Evolutionary conservation across 169 alveolate genomes (phyloP), one percentile per base, ranked within the genome.

Genomic region (Ophryocystis elektroscirrha): DNA sequence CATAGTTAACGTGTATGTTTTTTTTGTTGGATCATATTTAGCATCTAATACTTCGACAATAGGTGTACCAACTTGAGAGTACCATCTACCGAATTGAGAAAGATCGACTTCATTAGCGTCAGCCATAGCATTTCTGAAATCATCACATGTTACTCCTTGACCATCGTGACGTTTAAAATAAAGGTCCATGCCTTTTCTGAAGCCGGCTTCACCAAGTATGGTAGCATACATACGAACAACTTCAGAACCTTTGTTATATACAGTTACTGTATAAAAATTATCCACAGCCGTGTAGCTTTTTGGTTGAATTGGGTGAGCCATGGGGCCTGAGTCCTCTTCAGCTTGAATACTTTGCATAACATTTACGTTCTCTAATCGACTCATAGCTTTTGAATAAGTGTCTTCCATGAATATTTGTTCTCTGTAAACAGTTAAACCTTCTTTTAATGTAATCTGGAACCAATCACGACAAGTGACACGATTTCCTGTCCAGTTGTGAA

Each of bases 401-500:
- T 71, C 77, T 28, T 74, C 75, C 12, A 79, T 64, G 55, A 82
- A 83, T 16, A 69, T 62, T 51, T 76, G 73, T 51, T 84, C 94
- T 27, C 94, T 69, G 69, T 69, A 82, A 23, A 84, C 94, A 0
- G 94, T 84, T 41, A 84, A 57, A 0, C 94, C 94, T 53, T 84
- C 94, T 69, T 84, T 84, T 56, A 81, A 56, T 0, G 91, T 81
- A 35, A 83, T 67, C 59, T 83, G 91, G 71, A 83, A 83, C 93
- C 93, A 83, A 50, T 79, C 87, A 38, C 94, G 70, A 56, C 83
- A 66, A 0, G 94, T 84, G 30, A 84, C 91, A 32, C 94, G 73
- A 53, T 84, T 78, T 37, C 94, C 94, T 0, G 90, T 81, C 76
- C 85, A 84, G 67, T 84, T 84, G 76, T 84, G 94, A 71, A 84